A percentile compares a stretch with the other conserved stretches of the same genome.
Evolutionary conservation across 768 basidiomycete genomes (phyloP).

Genomic region (Russula sp.): DNA sequence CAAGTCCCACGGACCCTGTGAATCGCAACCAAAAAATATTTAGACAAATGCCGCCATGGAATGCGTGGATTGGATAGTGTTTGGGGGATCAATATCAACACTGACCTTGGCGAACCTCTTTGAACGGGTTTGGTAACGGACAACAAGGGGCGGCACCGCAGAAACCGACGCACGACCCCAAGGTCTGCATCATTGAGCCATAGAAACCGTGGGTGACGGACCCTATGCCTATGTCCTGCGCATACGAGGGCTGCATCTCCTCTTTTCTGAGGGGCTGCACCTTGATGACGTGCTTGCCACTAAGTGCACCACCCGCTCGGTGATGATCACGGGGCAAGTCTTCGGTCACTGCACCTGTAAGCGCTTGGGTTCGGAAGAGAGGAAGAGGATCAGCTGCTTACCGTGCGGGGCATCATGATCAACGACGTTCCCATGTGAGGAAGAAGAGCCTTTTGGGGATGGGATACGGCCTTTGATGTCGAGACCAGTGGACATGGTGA

Average conservation of each 20-base stretch:
- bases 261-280: conserved; percentile 81
- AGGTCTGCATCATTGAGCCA: conserved; percentile 66
- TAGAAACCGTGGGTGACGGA: conserved; percentile 83
- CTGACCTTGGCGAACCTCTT: conserved; percentile 75
- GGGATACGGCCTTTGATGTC: conserved; percentile 19
- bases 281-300: conserved; percentile 44
- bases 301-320: not conserved
- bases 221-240: conserved; percentile 74
- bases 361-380: conserved; percentile 12
- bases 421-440: conserved; percentile 20
- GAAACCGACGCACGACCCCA: conserved; percentile 63
- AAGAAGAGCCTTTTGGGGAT: not conserved
- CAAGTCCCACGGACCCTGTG: conserved; percentile 81
- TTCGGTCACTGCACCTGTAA: conserved; percentile 50
- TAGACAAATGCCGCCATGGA: conserved; percentile 4
- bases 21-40: conserved; percentile 14
- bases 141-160: conserved; percentile 76
- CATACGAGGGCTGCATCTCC: conserved; percentile 93
- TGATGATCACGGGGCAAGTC: conserved; percentile 28
- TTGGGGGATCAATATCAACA: not conserved
- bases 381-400: conserved; percentile 2
- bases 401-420: conserved; percentile 22
- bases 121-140: conserved; percentile 80
- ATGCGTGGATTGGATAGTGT: too few species aligned
- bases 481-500: not conserved